Conservation (phyloP, 1,284 basidiomycete genomes). For the Boletus sp. region DNA sequence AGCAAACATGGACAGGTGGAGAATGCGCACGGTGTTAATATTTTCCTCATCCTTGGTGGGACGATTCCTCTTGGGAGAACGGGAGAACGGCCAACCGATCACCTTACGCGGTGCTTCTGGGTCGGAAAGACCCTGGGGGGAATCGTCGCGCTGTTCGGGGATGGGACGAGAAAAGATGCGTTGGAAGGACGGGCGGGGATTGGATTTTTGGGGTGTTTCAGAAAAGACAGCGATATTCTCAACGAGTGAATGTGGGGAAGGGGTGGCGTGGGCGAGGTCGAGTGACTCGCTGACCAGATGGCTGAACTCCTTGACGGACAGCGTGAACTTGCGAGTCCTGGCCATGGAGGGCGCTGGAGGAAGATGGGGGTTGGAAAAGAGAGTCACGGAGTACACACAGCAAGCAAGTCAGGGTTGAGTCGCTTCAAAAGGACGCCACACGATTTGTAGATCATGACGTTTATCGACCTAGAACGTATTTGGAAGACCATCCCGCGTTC, state of each 20-base stretch:
- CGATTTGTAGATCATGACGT: conserved; percentile 18
- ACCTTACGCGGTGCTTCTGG: conserved; percentile 26
- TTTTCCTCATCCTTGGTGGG: conserved; percentile 6
- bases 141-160: conserved; percentile 8
- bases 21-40: conserved; percentile 8
- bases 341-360: conserved; percentile 22
- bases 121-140: conserved; percentile 10
- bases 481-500: too few species aligned
- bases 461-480: not conserved
- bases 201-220: conserved; percentile 17
- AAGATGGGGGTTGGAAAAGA: conserved; percentile 1
- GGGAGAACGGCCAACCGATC: conserved; percentile 31
- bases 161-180: conserved; percentile 31
- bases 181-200: conserved; percentile 22
- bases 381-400: not conserved
- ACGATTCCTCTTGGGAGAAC: conserved; percentile 24
- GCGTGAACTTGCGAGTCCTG: conserved; percentile 27
- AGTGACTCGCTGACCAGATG: conserved; percentile 34
- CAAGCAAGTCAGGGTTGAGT: conserved; percentile 22
- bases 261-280: conserved; percentile 15
- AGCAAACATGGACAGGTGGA: not conserved
- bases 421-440: conserved; percentile 1
- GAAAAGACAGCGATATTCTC: conserved; percentile 22
- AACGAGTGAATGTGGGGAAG: conserved; percentile 24
- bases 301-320: conserved; percentile 33